Evolutionary conservation across 1,139 yeast genomes (phyloP), one percentile per base, ranked within the genome.

Genomic region (Candida gigantensis): DNA sequence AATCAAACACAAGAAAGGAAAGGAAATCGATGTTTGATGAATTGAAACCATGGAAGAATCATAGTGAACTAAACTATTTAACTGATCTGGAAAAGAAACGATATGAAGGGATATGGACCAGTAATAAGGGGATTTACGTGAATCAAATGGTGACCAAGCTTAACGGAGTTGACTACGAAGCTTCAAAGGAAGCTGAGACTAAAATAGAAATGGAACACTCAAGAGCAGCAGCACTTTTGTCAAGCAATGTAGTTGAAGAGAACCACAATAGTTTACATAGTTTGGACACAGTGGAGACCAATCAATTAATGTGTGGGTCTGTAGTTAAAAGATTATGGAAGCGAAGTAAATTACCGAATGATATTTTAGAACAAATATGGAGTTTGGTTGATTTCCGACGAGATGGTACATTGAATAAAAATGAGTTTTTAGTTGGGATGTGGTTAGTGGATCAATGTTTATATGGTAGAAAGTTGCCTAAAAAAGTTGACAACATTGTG

Each of bases 1-100:
- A 79, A 45, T 72, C 73, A 32, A 73, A 70, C 47, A 65, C 60
- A 38, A 49, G 60, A 34, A 64, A 60, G 39, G 69, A 64, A 17
- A 67, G 64, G 44, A 72, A 70, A 49, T 61, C 68, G 29, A 57
- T 62, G 15, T 90, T 92, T 57, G 84, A 92, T 55, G 96, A 86
- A 50, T 88, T 86, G 45, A 89, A 90, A 57, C 97, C 97, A 0
- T 92, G 98, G 97, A 92, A 90, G 52, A 82, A 87, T 52, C 96
- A 88, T 55, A 69, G 68, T 28, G 85, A 80, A 44, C 69, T 81
- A 8, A 69, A 68, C 32, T 69, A 65, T 36, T 72, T 89, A 9
- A 74, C 84, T 0, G 89, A 83, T 19, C 74, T 70, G 24, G 97
- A 92, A 56, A 70, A 87, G 41, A 89, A 88, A 53, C 63, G 97